Evolutionary conservation across 768 basidiomycete genomes (phyloP).

Genomic region (Dictyophora rubrovolvata): DNA sequence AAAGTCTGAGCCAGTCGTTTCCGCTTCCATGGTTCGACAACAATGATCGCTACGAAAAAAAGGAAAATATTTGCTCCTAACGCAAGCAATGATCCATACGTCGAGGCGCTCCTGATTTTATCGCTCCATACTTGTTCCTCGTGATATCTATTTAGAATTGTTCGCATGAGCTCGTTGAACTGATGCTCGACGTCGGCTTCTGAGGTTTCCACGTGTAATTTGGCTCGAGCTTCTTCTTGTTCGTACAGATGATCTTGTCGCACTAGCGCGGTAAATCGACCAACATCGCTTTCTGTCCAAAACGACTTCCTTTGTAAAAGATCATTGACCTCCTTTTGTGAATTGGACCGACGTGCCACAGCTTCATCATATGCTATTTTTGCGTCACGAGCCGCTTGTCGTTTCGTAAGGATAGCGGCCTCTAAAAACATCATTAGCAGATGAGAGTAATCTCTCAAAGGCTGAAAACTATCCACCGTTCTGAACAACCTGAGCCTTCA

Average conservation of each 20-base stretch:
- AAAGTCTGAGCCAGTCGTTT: conserved; percentile 78
- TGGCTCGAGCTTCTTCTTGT: conserved; percentile 64
- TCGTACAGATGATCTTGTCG: conserved; percentile 83
- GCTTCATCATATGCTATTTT: conserved; percentile 72
- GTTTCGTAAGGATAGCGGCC: conserved; percentile 54
- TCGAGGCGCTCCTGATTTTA: conserved; percentile 92
- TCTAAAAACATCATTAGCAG: conserved; percentile 37
- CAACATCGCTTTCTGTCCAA: conserved; percentile 89
- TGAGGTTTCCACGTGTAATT: conserved; percentile 50
- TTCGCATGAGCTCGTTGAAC: conserved; percentile 79
- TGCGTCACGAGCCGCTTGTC: conserved; percentile 56
- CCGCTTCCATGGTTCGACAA: conserved; percentile 97
- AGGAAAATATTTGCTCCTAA: conserved; percentile 83
- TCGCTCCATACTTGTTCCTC: conserved; percentile 99
- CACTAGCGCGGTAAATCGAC: conserved; percentile 81
- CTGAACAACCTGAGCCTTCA: conserved; percentile 67
- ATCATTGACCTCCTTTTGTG: conserved; percentile 94
- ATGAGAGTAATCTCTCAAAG: conserved; percentile 7
- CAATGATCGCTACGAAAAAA: conserved; percentile 78
- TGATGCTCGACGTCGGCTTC: conserved; percentile 80
- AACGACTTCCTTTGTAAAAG: conserved; percentile 84
- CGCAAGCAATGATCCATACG: conserved; percentile 82
- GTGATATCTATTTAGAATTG: conserved; percentile 82
- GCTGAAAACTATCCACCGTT: conserved; percentile 50
- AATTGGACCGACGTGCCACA: conserved; percentile 68